These are phyloP conservation scores for Echites panduratus DNA, from an alignment of 257 asterid genomes.

Conservation along the genomic window DNA sequence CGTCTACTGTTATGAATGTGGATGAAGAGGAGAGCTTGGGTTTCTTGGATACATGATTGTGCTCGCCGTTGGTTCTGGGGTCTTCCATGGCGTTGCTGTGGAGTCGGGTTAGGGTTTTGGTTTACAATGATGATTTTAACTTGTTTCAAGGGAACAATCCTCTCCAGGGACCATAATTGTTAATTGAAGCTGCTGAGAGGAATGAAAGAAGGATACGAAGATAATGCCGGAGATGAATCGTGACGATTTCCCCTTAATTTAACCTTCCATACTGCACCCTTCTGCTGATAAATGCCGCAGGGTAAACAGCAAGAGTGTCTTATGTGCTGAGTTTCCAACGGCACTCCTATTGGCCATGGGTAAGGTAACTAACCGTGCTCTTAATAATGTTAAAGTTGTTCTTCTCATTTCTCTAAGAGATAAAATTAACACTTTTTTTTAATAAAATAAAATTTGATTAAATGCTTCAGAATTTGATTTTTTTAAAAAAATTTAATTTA, in stretches of 20 bases:
- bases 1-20: slow-evolving; percentile 44
- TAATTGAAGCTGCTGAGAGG: background rate
- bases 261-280: background rate
- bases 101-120: slow-evolving; percentile 43
- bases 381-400: too few species aligned
- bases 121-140: slow-evolving; percentile 18
- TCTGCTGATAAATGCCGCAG: background rate
- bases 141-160: background rate
- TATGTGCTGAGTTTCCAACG: too few species aligned
- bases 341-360: too few species aligned
- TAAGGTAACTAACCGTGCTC: too few species aligned
- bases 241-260: background rate
- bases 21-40: slow-evolving; percentile 38
- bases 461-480: too few species aligned
- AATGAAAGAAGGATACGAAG: background rate
- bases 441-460: too few species aligned
- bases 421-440: too few species aligned
- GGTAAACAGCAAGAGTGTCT: too few species aligned
- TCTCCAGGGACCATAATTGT: background rate
- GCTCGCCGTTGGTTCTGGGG: slow-evolving; percentile 42
- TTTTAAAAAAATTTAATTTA: too few species aligned
- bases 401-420: too few species aligned
- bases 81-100: slow-evolving; percentile 29
- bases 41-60: slow-evolving; percentile 41
- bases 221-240: background rate